A percentile compares a stretch with the other conserved stretches of the same genome.
Conservation (phyloP, 1,139 yeast species). For the Arxiozyma telluris region DNA sequence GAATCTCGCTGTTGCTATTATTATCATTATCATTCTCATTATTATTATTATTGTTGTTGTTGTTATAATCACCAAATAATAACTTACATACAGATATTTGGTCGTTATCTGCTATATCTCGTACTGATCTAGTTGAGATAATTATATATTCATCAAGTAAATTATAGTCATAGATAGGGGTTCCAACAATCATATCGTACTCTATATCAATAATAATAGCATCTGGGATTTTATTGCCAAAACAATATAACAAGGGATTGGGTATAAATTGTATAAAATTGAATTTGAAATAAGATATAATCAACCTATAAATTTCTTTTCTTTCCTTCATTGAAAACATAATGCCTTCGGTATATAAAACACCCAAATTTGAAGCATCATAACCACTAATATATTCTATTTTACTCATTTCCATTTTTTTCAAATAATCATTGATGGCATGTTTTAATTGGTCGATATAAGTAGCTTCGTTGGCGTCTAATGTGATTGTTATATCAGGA, state of each 20-base stretch:
- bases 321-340: conserved; percentile 4
- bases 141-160: conserved; percentile 1
- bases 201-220: conserved; percentile 4
- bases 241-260: conserved; percentile 1
- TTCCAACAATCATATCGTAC: neutral
- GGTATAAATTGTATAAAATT: conserved; percentile 2
- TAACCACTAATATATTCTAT: neutral
- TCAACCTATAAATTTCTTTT: neutral
- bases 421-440: neutral
- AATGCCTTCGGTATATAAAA: conserved; percentile 4
- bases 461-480: neutral
- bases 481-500: neutral
- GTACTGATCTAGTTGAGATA: neutral
- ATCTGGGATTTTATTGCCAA: neutral
- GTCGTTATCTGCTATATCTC: neutral
- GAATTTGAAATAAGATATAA: conserved; percentile 3
- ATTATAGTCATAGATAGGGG: conserved; percentile 4
- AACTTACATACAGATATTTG: neutral
- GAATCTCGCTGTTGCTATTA: no score
- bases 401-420: neutral
- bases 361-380: neutral
- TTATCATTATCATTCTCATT: no score
- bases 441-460: neutral
- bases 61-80: neutral
- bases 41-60: no score